Base-by-base conservation (phyloP, 768 basidiomycete species). In the Suillus ampliporus region DNA sequence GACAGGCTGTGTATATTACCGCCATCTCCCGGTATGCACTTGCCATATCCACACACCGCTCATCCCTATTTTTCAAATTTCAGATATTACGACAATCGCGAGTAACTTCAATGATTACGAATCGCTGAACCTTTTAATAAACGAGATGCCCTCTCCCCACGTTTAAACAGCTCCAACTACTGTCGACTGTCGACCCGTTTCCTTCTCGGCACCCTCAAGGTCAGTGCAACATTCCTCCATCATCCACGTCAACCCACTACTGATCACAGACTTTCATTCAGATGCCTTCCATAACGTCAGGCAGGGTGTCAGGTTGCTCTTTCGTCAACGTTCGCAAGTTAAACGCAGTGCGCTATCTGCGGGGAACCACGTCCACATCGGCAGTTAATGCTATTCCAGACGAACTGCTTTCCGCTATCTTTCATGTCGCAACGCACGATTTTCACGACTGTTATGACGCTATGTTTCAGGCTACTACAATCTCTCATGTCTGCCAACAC, bases 401-500 rank as follows among this genome's bases (percentile, higher is more conserved):
- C 35, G 81, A 82, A 66, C 35, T 79, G 11, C 48, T 80, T 3
- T 69, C 77, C 9, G 59, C 71, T 34, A 77, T 83, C 58, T 78
- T 84, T 59, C 58, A 61, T 50, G 59, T 71, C 59, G 71, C 76
- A 58, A 68, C 68, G 54, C 67, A 73, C 63, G 69, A 72, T 57
- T 57, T 68, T 51, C 60, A 72, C 51, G 72, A 75, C 50, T 65
- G 65, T 34, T 61, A 64, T 51, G 72, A 77, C 50, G 57, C 67
- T 17, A 64, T 74, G 47, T 47, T 65, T 28, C 71, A 72, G 37
- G 74, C 78, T 9, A 72, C 75, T 8, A 66, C 67, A 3, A 67
- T 86, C 37, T 82, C 82, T 6, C 82, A 85, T 52, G 83, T 86
- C 17, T 87, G 82, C 44, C 71, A 69, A 37, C 78, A 76, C 58